Evolutionary conservation across 768 basidiomycete species (phyloP), one percentile per base, ranked within the genome.

Genomic region (Kwoniella europaea): DNA sequence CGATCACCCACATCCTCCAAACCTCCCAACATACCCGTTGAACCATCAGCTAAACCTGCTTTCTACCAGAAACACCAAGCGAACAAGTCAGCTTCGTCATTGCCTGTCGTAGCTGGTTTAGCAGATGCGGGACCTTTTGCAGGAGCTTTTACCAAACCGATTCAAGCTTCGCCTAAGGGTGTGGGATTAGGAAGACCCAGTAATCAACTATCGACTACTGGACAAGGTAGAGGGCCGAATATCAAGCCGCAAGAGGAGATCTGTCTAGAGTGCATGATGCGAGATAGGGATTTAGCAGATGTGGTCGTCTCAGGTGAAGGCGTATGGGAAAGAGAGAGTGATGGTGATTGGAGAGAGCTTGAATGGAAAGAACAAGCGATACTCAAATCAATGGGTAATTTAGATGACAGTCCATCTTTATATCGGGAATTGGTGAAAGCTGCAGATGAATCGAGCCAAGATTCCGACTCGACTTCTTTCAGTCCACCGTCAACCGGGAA

Each of bases 181-280:
- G 67, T 71, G 5, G 73, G 67, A 50, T n/a, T 62, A 12, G 75
- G 65, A 65, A 59, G 72, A 55, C 73, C 68, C 10, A 41, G 53
- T 3, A 56, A 46, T 18, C 64, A 64, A 65, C 35, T 35, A 35
- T 27, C 50, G 22, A 42, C 72, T 27, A 63, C 69, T 6, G 63
- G 55, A 18, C 68, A 50, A 35, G n/a, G 35, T 35, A 43, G 56
- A 35, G 54, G 29, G n/a, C 67, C 70, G 12, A 63, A 63, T 53
- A 43, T 22, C 12, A 74, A 76, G 6, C 82, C 79, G 50, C 76
- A 79, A 27, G 84, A 84, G 63, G 96, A 98, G 82, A 85, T 98
- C 41, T 99, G 96, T 76, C 86, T 97, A 44, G 97, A 98, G 83
- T 99, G 97, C 80, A 91, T 97, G 68, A 98, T 98, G 95, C 90